phyloP scores from a whole-genome alignment of 768 basidiomycete genomes.

The Russula abietina region DNA sequence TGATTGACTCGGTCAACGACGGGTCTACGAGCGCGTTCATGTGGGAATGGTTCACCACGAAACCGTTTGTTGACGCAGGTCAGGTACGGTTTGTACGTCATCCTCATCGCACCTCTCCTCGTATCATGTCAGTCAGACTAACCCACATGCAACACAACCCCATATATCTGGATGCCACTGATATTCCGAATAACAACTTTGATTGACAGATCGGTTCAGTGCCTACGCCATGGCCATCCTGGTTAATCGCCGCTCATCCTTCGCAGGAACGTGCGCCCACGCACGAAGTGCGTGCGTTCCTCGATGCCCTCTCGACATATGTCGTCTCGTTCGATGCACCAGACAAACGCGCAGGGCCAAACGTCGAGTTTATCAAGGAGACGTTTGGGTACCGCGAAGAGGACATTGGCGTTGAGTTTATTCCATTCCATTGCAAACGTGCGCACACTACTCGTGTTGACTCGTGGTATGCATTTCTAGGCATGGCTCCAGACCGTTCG shows the following conservation, averaged over 20 bases:
- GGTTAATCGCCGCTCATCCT: conserved; percentile 87
- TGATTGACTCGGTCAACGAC: conserved; percentile 83
- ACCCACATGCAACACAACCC: not conserved
- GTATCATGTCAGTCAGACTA: not conserved
- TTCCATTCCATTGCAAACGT: not conserved
- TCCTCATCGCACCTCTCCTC: not conserved
- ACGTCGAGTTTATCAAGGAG: conserved; percentile 69
- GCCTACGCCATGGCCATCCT: conserved; percentile 94
- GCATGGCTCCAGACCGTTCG: conserved; percentile 78
- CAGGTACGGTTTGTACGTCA: conserved; percentile 75
- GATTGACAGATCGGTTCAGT: conserved; percentile 65
- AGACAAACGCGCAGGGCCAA: conserved; percentile 48
- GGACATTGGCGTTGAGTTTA: conserved; percentile 60
- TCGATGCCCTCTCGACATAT: conserved; percentile 54
- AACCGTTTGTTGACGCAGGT: conserved; percentile 72
- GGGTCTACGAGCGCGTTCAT: conserved; percentile 86
- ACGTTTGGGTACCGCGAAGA: conserved; percentile 77
- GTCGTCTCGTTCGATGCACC: conserved; percentile 61
- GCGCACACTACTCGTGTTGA: not conserved
- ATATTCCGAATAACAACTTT: not conserved
- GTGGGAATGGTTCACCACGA: conserved; percentile 93
- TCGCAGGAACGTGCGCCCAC: conserved; percentile 49
- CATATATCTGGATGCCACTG: not conserved
- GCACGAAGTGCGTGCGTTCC: conserved; percentile 49
- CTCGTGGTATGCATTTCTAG: conserved; percentile 34